Evolutionary conservation across 352 stramenopile species (phyloP).

Genomic region (Peronospora belbahrii): DNA sequence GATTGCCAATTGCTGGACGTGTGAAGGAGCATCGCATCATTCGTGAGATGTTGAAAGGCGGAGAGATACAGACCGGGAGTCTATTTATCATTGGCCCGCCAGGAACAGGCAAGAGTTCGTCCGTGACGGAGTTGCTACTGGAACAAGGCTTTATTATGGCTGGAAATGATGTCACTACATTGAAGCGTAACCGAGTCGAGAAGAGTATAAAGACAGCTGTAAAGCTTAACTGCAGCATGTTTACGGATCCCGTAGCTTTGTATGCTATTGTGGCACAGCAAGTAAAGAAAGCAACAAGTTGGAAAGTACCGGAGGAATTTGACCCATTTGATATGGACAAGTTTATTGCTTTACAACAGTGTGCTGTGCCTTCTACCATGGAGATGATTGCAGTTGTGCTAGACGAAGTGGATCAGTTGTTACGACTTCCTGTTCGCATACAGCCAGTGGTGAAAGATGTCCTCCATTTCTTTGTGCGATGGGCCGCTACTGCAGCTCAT

Average conservation of each 20-base stretch:
- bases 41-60: constrained; percentile 20
- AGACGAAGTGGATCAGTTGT: constrained; percentile 60
- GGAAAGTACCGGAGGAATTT: constrained; percentile 26
- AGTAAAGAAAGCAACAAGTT: constrained; percentile 11
- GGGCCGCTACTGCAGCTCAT: constrained; percentile 31
- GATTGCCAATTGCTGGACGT: constrained; percentile 34
- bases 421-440: constrained; percentile 35
- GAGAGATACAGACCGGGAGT: constrained; percentile 13
- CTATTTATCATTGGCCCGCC: constrained; percentile 64
- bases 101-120: constrained; percentile 63
- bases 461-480: constrained; percentile 51
- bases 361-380: neutral
- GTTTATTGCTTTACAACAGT: constrained; percentile 27
- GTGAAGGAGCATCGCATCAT: constrained; percentile 33
- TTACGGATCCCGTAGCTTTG: constrained; percentile 37
- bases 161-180: neutral
- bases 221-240: constrained; percentile 65
- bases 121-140: constrained; percentile 32
- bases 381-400: constrained; percentile 35
- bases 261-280: constrained; percentile 31
- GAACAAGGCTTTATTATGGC: constrained; percentile 23
- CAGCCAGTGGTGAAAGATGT: constrained; percentile 42
- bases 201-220: constrained; percentile 19
- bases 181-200: constrained; percentile 7
- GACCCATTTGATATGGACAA: constrained; percentile 38